Evolutionary conservation across 306 rosid species (phyloP).

Genomic region (Alnus rubra): DNA sequence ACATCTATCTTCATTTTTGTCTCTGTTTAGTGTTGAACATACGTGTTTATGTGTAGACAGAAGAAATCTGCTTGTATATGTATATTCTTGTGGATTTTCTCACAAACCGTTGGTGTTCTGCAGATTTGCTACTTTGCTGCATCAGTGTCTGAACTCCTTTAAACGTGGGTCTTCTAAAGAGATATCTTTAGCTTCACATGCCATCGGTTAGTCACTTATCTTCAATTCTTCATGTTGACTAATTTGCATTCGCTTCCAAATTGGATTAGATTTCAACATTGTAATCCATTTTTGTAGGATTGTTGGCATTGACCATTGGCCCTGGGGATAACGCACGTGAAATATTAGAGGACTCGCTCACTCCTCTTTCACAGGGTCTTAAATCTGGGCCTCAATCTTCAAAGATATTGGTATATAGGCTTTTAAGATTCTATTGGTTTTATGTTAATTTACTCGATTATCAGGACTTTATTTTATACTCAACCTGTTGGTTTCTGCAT

Average conservation of each 20-base stretch:
- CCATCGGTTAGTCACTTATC: conserved; percentile 55
- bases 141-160: conserved; percentile 73
- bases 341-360: conserved; percentile 62
- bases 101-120: conserved; percentile 17
- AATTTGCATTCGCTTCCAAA: neutral
- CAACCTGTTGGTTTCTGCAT: conserved; percentile 7
- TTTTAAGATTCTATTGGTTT: conserved; percentile 11
- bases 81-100: conserved; percentile 9
- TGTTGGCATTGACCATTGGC: conserved; percentile 83
- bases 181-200: conserved; percentile 78
- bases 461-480: neutral
- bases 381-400: conserved; percentile 52
- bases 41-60: neutral
- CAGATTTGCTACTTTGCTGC: conserved; percentile 90
- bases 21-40: neutral
- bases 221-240: conserved; percentile 26
- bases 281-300: conserved; percentile 46
- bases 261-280: conserved; percentile 7
- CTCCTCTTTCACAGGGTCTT: conserved; percentile 64
- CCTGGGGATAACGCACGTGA: conserved; percentile 72
- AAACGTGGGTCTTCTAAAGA: conserved; percentile 78
- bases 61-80: neutral
- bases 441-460: neutral
- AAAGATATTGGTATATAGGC: conserved; percentile 54
- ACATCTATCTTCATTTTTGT: neutral